Base-by-base conservation (phyloP, 2,329 filamentous ascomycete species). In the Monosporascus sp. region DNA sequence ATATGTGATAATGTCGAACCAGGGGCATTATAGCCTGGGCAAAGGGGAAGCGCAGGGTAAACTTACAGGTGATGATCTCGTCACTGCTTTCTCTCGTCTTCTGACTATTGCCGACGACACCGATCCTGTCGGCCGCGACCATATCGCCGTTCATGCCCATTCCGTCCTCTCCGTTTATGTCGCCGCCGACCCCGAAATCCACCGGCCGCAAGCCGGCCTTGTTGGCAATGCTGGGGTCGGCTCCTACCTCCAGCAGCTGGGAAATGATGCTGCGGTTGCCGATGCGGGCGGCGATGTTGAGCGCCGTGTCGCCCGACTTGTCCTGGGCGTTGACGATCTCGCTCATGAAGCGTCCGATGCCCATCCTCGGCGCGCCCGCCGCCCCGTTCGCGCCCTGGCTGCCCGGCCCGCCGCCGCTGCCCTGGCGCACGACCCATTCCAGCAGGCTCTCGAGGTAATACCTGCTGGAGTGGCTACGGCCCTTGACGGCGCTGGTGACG, bases 241-340 rank as follows among this genome's bases (percentile, higher is more conserved):
- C 94, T 53, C 93, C 91, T 44, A 99, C 92, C 71, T 99, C 94
- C 11, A 97, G 78, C 35, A 99, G 78, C 68, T 99, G 94, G n/a
- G 91, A 93, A 54, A 97, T 96, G 63, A 99, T 96, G 63, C 91
- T 95, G 52, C 88, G 81, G 68, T 96, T 97, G 22, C 91, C 91
- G 60, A 97, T 96, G 56, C 94, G 82, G 2, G 94, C 92, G 2
- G 93, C 94, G 57, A 97, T 87, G 62, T 97, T 97, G 20, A 99
- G 77, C 0, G 94, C 94, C 0, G 94, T 99, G 66, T 99, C 96
- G 1, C 94, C 94, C 37, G 89, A 88, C 64, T 92, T 91, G 70
- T 99, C 94, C 63, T 93, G 89, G 0, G 92, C 88, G 64, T 99
- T 97, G 55, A 99, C 93, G 69, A 99, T 95, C 67, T 97, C 92